A percentile compares a stretch with the other conserved stretches of the same genome.
Evolutionary conservation across 176 grass and related monocot species (phyloP).

Genomic region (Coix lacrymajobi): DNA sequence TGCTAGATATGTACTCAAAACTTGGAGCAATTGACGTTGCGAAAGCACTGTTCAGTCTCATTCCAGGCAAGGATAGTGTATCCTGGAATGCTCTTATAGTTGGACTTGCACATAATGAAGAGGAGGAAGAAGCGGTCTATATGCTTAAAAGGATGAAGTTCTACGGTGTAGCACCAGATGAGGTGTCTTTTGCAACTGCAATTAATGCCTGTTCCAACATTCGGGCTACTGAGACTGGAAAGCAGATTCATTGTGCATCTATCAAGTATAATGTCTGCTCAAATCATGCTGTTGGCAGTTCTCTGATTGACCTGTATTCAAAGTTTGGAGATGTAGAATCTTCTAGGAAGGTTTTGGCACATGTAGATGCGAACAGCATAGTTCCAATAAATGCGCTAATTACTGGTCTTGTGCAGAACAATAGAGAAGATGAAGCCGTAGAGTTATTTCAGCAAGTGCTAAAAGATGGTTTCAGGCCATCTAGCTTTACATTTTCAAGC

Average conservation of each 20-base stretch:
- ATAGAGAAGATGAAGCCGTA: slow-evolving; percentile 46
- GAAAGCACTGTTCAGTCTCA: slow-evolving; percentile 43
- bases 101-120: slow-evolving; percentile 53
- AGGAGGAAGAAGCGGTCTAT: slow-evolving; percentile 37
- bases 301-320: slow-evolving; percentile 67
- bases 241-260: slow-evolving; percentile 48
- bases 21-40: slow-evolving; percentile 41
- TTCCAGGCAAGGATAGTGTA: slow-evolving; percentile 48
- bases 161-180: slow-evolving; percentile 38
- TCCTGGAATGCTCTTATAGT: slow-evolving; percentile 79
- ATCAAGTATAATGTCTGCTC: slow-evolving; percentile 47
- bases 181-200: slow-evolving; percentile 57
- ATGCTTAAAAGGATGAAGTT: slow-evolving; percentile 49
- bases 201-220: slow-evolving; percentile 54
- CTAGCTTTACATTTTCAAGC: slow-evolving; percentile 51
- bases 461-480: slow-evolving; percentile 46
- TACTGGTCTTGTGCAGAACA: slow-evolving; percentile 54
- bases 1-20: slow-evolving; percentile 70
- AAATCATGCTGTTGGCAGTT: slow-evolving; percentile 50
- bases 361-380: slow-evolving; percentile 46
- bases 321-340: slow-evolving; percentile 52
- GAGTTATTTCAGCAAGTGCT: slow-evolving; percentile 40
- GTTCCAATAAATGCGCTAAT: slow-evolving; percentile 60
- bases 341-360: slow-evolving; percentile 44
- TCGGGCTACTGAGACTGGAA: slow-evolving; percentile 50